These are phyloP conservation scores for Cystobasidium slooffiae DNA, from an alignment of 1,284 basidiomycete species.

Conservation along the genomic window DNA sequence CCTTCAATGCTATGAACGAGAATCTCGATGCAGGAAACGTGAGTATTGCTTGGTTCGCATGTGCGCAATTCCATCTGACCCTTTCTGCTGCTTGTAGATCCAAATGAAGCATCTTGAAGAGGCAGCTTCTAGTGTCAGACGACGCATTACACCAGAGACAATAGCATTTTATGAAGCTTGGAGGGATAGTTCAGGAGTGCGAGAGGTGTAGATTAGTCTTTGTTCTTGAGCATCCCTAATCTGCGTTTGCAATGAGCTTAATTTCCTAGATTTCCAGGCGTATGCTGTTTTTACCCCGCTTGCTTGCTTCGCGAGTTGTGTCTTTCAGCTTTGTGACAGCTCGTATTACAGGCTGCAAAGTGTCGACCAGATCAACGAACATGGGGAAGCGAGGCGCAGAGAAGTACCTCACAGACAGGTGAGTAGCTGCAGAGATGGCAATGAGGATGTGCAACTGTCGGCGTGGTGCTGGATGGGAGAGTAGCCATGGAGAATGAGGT, in stretches of 20 bases:
- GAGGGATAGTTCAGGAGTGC: slow-evolving; percentile 58
- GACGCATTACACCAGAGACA: slow-evolving; percentile 84
- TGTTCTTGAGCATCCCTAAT: background rate
- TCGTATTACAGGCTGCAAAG: background rate
- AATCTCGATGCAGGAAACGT: slow-evolving; percentile 78
- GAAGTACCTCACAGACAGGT: slow-evolving; percentile 50
- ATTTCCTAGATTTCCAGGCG: background rate
- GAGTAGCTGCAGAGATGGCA: background rate
- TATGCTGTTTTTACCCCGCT: background rate
- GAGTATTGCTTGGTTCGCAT: slow-evolving; percentile 52
- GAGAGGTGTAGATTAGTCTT: slow-evolving; percentile 32
- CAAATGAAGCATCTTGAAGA: slow-evolving; percentile 72
- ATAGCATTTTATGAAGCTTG: slow-evolving; percentile 70
- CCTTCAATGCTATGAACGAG: slow-evolving; percentile 83
- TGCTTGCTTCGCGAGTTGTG: slow-evolving; percentile 4
- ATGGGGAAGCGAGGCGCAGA: slow-evolving; percentile 50
- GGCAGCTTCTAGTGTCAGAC: slow-evolving; percentile 74
- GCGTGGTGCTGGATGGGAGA: background rate
- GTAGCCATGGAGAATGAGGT: background rate
- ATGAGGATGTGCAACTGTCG: background rate
- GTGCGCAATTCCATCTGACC: background rate
- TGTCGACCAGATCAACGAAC: background rate
- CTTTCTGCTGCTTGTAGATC: slow-evolving; percentile 63
- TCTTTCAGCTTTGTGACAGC: background rate
- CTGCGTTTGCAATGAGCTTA: background rate